phyloP scores from a whole-genome alignment of 495 filamentous ascomycete species.

The Xylaria longipes region DNA sequence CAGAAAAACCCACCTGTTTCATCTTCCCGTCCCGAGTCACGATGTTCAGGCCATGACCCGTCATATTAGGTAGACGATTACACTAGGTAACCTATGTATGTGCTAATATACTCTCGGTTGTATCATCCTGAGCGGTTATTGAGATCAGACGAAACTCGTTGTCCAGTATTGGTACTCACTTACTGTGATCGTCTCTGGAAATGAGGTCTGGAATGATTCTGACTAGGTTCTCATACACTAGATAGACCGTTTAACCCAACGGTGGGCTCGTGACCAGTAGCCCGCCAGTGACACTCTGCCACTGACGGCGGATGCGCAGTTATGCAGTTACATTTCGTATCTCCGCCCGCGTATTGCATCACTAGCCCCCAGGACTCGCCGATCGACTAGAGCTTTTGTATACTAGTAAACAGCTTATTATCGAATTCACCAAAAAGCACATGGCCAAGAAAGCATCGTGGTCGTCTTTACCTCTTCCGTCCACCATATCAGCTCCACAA shows the following conservation, averaged over 20 bases:
- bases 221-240: constrained; percentile 23
- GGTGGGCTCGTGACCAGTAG: constrained; percentile 28
- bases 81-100: not conserved
- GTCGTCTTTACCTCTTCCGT: constrained; percentile 22
- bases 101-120: not conserved
- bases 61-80: not conserved
- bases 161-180: not conserved
- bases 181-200: constrained; percentile 14
- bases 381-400: constrained; percentile 20
- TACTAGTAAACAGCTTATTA: constrained; percentile 13
- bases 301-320: constrained; percentile 17
- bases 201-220: constrained; percentile 3
- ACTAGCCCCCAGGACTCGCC: constrained; percentile 25
- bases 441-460: constrained; percentile 20
- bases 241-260: constrained; percentile 24
- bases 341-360: constrained; percentile 20
- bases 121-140: not conserved
- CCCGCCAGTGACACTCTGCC: constrained; percentile 18
- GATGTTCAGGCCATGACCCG: constrained; percentile 15
- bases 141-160: not conserved
- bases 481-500: constrained; percentile 13
- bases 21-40: constrained; percentile 26
- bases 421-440: constrained; percentile 12
- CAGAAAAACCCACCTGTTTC: constrained; percentile 27
- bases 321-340: constrained; percentile 24